Evolutionary conservation across 345 rosid genomes (phyloP), one percentile per base, ranked within the genome.

Genomic region (Zanthoxylum bungeanum): DNA sequence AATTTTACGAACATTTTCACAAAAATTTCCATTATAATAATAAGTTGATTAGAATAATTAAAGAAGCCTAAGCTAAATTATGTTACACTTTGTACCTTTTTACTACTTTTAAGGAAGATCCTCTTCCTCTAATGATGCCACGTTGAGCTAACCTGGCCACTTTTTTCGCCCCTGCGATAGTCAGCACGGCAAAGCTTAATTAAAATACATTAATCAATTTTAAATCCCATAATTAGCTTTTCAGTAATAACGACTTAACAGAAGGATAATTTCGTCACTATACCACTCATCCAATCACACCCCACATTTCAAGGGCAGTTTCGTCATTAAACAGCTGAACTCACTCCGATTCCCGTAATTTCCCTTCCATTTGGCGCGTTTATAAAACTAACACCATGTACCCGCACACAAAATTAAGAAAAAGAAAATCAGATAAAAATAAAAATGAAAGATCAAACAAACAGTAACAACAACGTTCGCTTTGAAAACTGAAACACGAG

Each of bases 321-420:
- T 16, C 8, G 79, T 75, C 79, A 69, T 73, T 70, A 73, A n/a
- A 0, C 0, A 1, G 4, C 6, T 14, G 10, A 0, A 1, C 60
- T 0, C 60, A 4, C n/a, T 8, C 37, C 34, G 16, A 16, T 27
- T 33, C 55, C 19, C 21, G 78, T 76, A 71, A 76, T 79, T 75
- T 64, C 33, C 60, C 44, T 73, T 60, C 60, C 58, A 71, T 83
- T 86, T 87, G 95, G 95, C 90, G 91, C 89, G 90, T 89, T 80
- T 68, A 77, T 76, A 81, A n/a, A 82, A 80, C 89, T 82, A 83
- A 73, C 81, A 57, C 68, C 28, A 25, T 1, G 71, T 75, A 68
- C 71, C 64, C 75, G 65, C 69, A 71, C 79, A 77, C 60, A 69
- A 77, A 83, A 78, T 73, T 53, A 59, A 67, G 24, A 39, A 25